Percentiles rank a stretch among this genome's conserved stretches.
Conservation (phyloP, 2,329 filamentous ascomycete species). For the Paecilomyces dactylethromorphus region DNA sequence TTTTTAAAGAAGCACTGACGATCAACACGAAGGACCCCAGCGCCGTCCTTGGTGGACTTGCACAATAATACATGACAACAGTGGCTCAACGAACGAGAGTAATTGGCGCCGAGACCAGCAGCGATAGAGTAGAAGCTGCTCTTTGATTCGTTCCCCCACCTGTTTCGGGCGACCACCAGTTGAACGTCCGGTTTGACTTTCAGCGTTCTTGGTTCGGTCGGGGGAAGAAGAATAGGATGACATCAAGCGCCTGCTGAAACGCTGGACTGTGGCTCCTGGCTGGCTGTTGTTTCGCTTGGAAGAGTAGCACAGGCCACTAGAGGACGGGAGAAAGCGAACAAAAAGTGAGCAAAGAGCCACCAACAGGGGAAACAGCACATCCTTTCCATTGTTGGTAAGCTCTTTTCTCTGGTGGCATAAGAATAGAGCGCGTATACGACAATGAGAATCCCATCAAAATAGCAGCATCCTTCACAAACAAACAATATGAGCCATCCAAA, state of each 20-base stretch:
- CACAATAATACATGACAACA: constrained; percentile 17
- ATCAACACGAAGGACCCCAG: neutral
- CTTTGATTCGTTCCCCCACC: neutral
- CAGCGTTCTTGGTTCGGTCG: neutral
- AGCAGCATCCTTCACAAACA: neutral
- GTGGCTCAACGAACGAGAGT: constrained; percentile 13
- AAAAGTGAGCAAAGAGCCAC: neutral
- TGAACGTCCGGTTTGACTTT: neutral
- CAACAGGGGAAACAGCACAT: neutral
- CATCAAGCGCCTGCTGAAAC: constrained; percentile 33
- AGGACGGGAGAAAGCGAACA: neutral
- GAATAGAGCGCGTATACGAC: neutral
- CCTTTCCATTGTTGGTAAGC: neutral
- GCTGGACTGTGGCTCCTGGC: constrained; percentile 1
- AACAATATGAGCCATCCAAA: too few relatives aligned
- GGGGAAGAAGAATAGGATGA: constrained; percentile 17
- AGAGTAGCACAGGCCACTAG: neutral
- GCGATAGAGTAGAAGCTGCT: neutral
- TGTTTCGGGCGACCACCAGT: neutral
- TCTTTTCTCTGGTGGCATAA: neutral
- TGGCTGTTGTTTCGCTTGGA: neutral
- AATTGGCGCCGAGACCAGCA: neutral
- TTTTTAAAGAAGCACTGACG: neutral
- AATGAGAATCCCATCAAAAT: neutral
- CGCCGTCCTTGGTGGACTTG: neutral